Base-by-base conservation (phyloP, 768 basidiomycete genomes). In the Trametes punicea region DNA sequence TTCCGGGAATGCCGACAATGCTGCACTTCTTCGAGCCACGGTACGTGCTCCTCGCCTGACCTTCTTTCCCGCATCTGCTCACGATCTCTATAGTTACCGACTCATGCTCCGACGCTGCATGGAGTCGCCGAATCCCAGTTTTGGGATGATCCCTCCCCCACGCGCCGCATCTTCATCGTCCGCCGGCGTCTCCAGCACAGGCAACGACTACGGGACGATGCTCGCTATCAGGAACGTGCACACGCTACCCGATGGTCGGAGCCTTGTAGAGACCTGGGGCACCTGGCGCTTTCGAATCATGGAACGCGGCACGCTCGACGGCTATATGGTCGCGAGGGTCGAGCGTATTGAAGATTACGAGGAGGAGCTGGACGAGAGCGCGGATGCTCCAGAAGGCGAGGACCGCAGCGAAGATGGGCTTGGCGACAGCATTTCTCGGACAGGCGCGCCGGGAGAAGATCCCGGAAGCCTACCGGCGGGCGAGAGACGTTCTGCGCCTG, bases 41-140 rank as follows among this genome's bases (percentile, higher is more conserved):
- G 75, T 84, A 56, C 38, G 65, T 52, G 20, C 36, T 46, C 31
- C 42, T 18, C 47, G n/a, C 42, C 16, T 29, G 13, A 33, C 36
- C 42, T 27, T 41, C 27, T 34, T 16, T 10, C 2, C 31, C 23
- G 11, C 20, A 10, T 7, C 20, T 18, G 36, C 42, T 56, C 23
- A 41, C 45, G 25, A 44, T 36, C 46, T 39, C 49, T 54, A 18
- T 55, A 85, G 86, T 64, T 95, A 98, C 69, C 87, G 96, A 6
- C 79, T 98, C 47, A 98, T 98, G 96, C 86, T 98, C 51, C 88
- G 96, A 21, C 85, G 96, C n/a, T 93, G 90, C 68, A 85, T 98
- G 55, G 87, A 92, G 64, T 83, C 80, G 15, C 75, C 81, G 4
- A 74, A 74, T 39, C 90, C 90, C n/a, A 77, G 78, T 21, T 97